Base-by-base conservation (phyloP, 2,329 filamentous ascomycete genomes). In the Fusarium liriodendri region DNA sequence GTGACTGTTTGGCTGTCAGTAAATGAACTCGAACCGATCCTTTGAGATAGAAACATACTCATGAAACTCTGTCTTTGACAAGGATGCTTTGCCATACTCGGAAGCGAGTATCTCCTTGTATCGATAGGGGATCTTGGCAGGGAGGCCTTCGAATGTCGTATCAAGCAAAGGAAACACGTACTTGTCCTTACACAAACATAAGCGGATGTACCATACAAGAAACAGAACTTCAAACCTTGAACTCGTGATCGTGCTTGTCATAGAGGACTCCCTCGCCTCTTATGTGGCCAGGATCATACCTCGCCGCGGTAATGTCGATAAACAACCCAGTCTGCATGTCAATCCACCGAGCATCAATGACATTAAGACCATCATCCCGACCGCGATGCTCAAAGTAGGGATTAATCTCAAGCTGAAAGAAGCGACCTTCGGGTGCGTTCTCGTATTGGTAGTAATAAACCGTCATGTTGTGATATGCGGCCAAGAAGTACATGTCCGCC, bases 101-200 rank as follows among this genome's bases (percentile, higher is more conserved):
- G 88, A 84, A 22, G 84, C 83, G 1, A 93, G 82, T 58, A 92
- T 85, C 55, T 89, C 87, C 69, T 87, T 85, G 77, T 91, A 92
- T 9, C 85, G 83, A 76, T 87, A 91, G 0, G 93, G 93, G 27
- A 95, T 91, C 81, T 91, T 91, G 54, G 88, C 92, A 1, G 87
- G 84, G 0, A 91, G 87, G 1, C 90, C 91, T 77, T 95, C 93
- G 66, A 93, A 95, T 1, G 85, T 87, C 2, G 90, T 93, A 69
- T 90, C 87, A n/a, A 91, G 86, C 77, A 95, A 83, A 0, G 93
- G 93, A 77, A 91, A 94, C 13, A 95, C 84, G 64, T 93, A 87
- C 0, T 85, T 87, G 65, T 89, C 87, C 84, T 88, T 1, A 10
- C 11, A 9, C 20, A 22, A 22, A 22, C 22, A 22, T 22, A 22